phyloP scores from a whole-genome alignment of 306 rosid species.

The Astragalus membranaceus region DNA sequence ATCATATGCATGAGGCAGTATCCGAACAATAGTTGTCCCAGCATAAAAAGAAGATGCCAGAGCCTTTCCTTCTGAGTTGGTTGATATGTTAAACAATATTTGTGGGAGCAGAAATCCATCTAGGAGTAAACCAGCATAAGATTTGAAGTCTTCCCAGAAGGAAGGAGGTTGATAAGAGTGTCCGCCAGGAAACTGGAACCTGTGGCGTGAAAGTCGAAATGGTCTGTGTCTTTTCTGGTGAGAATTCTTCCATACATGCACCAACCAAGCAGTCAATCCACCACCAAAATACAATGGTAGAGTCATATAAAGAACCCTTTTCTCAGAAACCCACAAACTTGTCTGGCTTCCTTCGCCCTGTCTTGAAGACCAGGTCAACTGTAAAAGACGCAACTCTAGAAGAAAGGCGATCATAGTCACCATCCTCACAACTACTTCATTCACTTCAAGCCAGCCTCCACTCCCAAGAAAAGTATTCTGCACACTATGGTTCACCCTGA shows the following conservation, averaged over 20 bases:
- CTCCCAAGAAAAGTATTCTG: constrained; percentile 53
- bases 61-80: constrained; percentile 46
- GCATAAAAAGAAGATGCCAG: constrained; percentile 45
- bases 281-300: constrained; percentile 60
- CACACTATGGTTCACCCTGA: constrained; percentile 37
- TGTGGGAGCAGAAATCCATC: constrained; percentile 88
- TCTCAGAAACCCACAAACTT: constrained; percentile 57
- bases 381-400: constrained; percentile 68
- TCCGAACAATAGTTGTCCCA: constrained; percentile 67
- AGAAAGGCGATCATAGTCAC: constrained; percentile 81
- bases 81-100: constrained; percentile 46
- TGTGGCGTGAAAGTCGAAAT: constrained; percentile 36
- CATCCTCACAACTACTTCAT: constrained; percentile 68
- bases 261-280: constrained; percentile 47
- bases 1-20: constrained; percentile 87
- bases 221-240: constrained; percentile 18
- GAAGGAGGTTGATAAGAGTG: constrained; percentile 31
- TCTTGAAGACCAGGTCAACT: constrained; percentile 73
- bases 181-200: constrained; percentile 17
- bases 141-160: constrained; percentile 61
- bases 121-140: constrained; percentile 58
- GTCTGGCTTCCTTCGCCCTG: constrained; percentile 35
- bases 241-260: constrained; percentile 41
- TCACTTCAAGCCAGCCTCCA: constrained; percentile 81
- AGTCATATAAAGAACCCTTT: constrained; percentile 47